phyloP scores from a whole-genome alignment of 2,329 filamentous ascomycete genomes.

The Fusarium siculi region DNA sequence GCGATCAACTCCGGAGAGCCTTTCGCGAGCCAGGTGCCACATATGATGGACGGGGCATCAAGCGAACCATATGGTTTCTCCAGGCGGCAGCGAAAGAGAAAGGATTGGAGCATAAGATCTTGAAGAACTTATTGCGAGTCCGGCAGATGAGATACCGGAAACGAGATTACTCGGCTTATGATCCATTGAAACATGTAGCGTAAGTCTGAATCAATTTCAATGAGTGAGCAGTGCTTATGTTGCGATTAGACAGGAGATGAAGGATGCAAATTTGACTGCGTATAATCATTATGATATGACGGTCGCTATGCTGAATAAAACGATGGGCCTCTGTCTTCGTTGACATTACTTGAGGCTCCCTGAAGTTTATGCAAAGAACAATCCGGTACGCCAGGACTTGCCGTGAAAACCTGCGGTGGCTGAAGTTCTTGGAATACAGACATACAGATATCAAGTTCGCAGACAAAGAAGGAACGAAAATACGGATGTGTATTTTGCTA shows the following conservation, averaged over 20 bases:
- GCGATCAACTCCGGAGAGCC: slow-evolving; percentile 67
- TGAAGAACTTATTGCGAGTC: slow-evolving; percentile 72
- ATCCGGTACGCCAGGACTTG: neutral
- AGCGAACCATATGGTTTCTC: slow-evolving; percentile 77
- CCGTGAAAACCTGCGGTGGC: neutral
- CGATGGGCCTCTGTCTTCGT: slow-evolving; percentile 73
- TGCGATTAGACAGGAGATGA: slow-evolving; percentile 28
- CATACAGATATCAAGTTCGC: neutral
- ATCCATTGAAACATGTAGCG: slow-evolving; percentile 37
- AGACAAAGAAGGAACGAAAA: neutral
- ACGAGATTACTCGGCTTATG: slow-evolving; percentile 3
- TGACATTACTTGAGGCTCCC: slow-evolving; percentile 15
- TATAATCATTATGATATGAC: slow-evolving; percentile 76
- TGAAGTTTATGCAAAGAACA: neutral
- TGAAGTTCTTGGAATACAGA: neutral
- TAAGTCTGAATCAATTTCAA: slow-evolving; percentile 30
- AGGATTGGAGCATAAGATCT: slow-evolving; percentile 76
- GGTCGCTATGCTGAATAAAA: slow-evolving; percentile 78
- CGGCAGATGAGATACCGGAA: slow-evolving; percentile 32
- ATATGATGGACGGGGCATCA: slow-evolving; percentile 64
- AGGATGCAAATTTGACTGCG: slow-evolving; percentile 44
- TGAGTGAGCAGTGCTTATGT: slow-evolving; percentile 1
- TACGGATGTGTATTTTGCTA: neutral
- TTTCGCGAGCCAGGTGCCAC: slow-evolving; percentile 61
- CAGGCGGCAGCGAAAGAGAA: slow-evolving; percentile 69